phyloP scores from a whole-genome alignment of 202 grass and related monocot species.

The Setaria viridis region DNA sequence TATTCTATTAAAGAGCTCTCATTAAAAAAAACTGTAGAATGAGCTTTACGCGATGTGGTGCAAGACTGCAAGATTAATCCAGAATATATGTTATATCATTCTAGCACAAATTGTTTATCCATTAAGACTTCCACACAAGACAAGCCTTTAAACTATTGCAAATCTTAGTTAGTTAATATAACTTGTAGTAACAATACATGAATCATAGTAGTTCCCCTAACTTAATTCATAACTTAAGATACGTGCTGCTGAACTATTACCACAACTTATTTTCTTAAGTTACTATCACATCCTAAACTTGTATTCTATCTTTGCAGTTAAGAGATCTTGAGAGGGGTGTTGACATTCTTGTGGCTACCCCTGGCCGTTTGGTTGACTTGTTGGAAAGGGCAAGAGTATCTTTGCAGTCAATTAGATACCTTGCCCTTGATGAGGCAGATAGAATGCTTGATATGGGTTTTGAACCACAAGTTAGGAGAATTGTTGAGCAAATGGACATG shows the following conservation, averaged over 20 bases:
- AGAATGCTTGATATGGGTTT: conserved; percentile 95
- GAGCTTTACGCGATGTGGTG: too few relatives aligned
- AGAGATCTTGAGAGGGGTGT: conserved; percentile 87
- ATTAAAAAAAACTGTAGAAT: too few relatives aligned
- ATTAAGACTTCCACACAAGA: too few relatives aligned
- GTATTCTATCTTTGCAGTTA: conserved; percentile 50
- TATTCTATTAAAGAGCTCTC: too few relatives aligned
- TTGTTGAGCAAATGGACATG: conserved; percentile 93
- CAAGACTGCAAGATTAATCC: too few relatives aligned
- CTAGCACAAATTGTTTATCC: too few relatives aligned
- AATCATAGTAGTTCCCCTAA: not conserved
- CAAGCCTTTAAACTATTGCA: not conserved
- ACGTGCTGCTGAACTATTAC: not conserved
- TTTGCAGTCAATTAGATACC: conserved; percentile 72
- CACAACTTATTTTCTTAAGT: not conserved
- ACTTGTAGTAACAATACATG: not conserved
- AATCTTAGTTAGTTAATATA: not conserved
- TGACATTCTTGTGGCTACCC: conserved; percentile 90
- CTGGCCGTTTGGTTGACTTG: conserved; percentile 85
- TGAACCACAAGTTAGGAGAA: conserved; percentile 87
- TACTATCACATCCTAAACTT: not conserved
- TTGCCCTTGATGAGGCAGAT: conserved; percentile 84
- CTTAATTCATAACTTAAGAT: not conserved
- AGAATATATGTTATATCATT: too few relatives aligned
- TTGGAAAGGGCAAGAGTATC: conserved; percentile 81